A percentile compares a stretch with the other conserved stretches of the same genome.
These are phyloP conservation scores for Microglena sp. DNA, from an alignment of 139 green algal genomes.

Conservation along the genomic window DNA sequence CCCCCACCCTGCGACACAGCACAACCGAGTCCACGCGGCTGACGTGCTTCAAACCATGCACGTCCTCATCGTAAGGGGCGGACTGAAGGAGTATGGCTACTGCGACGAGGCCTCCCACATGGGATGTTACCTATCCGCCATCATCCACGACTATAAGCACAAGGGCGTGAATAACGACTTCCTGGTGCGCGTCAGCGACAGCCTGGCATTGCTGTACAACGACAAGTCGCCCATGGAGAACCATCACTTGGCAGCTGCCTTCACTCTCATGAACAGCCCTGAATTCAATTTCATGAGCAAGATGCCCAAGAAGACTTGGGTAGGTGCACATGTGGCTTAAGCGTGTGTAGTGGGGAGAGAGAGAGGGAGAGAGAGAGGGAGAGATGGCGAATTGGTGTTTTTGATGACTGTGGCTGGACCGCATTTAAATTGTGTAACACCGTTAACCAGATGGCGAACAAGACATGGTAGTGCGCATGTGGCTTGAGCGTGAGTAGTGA, in stretches of 20 bases:
- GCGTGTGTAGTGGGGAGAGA: too few relatives aligned
- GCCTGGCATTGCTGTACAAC: slow-evolving; percentile 54
- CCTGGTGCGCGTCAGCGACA: slow-evolving; percentile 37
- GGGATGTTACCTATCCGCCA: slow-evolving; percentile 40
- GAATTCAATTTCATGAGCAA: slow-evolving; percentile 46
- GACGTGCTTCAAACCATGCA: slow-evolving; percentile 39
- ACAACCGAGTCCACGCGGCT: slow-evolving; percentile 32
- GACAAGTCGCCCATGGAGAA: slow-evolving; percentile 55
- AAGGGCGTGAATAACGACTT: slow-evolving; percentile 61
- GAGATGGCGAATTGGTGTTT: too few relatives aligned
- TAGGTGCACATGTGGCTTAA: too few relatives aligned
- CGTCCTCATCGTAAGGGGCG: slow-evolving; percentile 33
- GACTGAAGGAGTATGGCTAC: slow-evolving; percentile 21
- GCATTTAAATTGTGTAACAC: too few relatives aligned
- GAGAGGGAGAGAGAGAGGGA: too few relatives aligned
- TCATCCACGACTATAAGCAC: slow-evolving; percentile 61
- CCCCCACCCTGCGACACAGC: too few relatives aligned
- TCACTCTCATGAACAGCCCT: slow-evolving; percentile 33
- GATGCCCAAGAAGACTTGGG: slow-evolving; percentile 11
- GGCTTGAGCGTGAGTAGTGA: too few relatives aligned
- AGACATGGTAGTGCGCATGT: too few relatives aligned
- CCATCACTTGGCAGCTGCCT: slow-evolving; percentile 44
- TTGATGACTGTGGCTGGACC: too few relatives aligned
- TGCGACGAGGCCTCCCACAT: slow-evolving; percentile 35
- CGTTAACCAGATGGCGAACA: too few relatives aligned